Base-by-base conservation (phyloP, 2,329 filamentous ascomycete species). In the Neofusicoccum parvum region DNA sequence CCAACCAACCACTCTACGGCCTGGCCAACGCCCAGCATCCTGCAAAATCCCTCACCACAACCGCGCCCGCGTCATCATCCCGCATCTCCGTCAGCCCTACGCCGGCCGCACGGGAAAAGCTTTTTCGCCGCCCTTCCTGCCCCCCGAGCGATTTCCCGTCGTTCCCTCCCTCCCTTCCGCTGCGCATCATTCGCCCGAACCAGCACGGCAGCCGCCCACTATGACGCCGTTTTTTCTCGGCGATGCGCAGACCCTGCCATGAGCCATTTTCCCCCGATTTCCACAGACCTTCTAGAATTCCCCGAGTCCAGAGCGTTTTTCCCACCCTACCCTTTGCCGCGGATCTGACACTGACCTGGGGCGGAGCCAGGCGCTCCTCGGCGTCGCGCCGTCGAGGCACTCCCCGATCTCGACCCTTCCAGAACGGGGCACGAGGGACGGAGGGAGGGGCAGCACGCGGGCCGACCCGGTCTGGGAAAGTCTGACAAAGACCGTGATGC, bases 51-150 rank as follows among this genome's bases (percentile, higher is more conserved):
- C 56, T 48, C 56, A 60, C 39, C 11, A 20, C 27, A n/a, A 36
- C 23, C 41, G 6, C 51, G 17, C 53, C 41, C n/a, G 41, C 41
- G 41, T 60, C 56, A 37, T 48, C 43, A 48, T 60, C 56, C 56
- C 56, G 56, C 56, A 37, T 12, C n/a, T 59, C 56, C 56, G 32
- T 60, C 56, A 60, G 56, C 56, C 56, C 56, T 60, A 60, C 56
- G n/a, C 14, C 27, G 6, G 27, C 5, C 27, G 27, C 27, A 32
- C n/a, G 36, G 32, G 4, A 11, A 14, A 49, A 10, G 9, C 54
- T 7, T 56, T 27, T n/a, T 41, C 43, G 41, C 12, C 17, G 3
- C 20, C 12, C 48, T 51, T 39, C 41, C 41, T n/a, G n/a, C 12
- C n/a, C 41, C 15, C 37, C 39, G 54, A 20, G 15, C 9, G 37